A percentile compares a stretch with the other conserved stretches of the same genome.
These are phyloP conservation scores for Ogataea siamensis DNA, from an alignment of 805 yeast species.

Conservation along the genomic window DNA sequence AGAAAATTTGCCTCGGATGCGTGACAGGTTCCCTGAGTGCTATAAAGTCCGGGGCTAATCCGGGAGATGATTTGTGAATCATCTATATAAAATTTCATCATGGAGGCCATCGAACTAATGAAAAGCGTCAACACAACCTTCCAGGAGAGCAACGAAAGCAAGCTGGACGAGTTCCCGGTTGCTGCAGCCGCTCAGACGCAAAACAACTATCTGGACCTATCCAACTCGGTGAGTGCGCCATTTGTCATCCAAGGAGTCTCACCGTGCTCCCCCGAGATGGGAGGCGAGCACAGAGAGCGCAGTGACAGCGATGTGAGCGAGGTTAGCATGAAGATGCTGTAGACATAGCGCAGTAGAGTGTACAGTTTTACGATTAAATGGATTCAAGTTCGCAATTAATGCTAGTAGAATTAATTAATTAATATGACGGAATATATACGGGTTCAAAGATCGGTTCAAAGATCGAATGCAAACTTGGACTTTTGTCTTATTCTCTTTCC, in stretches of 20 bases:
- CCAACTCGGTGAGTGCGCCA: conserved; percentile 58
- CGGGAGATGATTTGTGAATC: background rate
- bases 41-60: conserved; percentile 8
- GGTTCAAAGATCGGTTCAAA: no score
- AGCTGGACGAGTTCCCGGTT: conserved; percentile 3
- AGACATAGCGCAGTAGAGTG: background rate
- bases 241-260: conserved; percentile 64
- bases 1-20: conserved; percentile 9
- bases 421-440: no score
- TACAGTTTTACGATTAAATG: background rate
- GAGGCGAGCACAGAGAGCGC: conserved; percentile 20
- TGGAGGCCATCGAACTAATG: conserved; percentile 10
- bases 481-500: conserved; percentile 55
- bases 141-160: background rate
- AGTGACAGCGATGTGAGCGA: conserved; percentile 23
- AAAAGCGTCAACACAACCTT: conserved; percentile 2
- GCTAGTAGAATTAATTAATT: no score
- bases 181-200: background rate
- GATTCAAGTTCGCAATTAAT: background rate
- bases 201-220: conserved; percentile 50
- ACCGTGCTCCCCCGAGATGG: conserved; percentile 44
- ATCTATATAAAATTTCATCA: background rate
- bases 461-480: conserved; percentile 55
- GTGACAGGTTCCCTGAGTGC: conserved; percentile 7
- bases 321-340: conserved; percentile 17